Conservation (phyloP, 805 yeast species). For the Isabelozyma gotoi region DNA sequence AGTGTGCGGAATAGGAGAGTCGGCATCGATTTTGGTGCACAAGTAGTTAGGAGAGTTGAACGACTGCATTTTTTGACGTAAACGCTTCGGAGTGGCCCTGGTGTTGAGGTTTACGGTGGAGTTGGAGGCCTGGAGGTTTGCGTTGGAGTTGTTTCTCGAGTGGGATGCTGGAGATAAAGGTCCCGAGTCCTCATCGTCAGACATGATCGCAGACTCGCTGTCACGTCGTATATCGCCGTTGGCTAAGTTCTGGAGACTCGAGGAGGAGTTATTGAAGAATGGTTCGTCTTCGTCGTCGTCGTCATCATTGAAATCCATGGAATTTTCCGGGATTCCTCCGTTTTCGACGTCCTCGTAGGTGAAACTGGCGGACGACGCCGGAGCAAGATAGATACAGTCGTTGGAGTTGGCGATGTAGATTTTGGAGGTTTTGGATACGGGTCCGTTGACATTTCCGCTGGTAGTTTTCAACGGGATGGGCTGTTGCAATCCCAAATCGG, state of each 20-base stretch:
- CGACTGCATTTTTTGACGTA: slow-evolving; percentile 18
- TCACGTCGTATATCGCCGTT: not conserved
- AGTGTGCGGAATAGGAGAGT: slow-evolving; percentile 49
- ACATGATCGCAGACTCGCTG: slow-evolving; percentile 9
- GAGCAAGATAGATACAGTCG: slow-evolving; percentile 40
- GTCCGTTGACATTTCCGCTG: slow-evolving; percentile 19
- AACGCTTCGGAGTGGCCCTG: slow-evolving; percentile 6
- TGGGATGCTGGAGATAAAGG: slow-evolving; percentile 2
- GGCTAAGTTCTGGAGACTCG: not conserved
- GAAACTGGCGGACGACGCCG: slow-evolving; percentile 38
- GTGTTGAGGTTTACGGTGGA: slow-evolving; percentile 8
- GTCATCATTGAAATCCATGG: slow-evolving; percentile 6
- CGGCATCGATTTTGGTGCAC: slow-evolving; percentile 35
- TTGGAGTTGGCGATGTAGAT: slow-evolving; percentile 38
- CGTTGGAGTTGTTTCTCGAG: not conserved
- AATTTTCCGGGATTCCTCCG: slow-evolving; percentile 25
- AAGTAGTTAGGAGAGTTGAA: slow-evolving; percentile 37
- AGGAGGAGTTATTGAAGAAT: not conserved
- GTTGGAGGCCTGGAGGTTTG: not conserved
- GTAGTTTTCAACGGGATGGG: slow-evolving; percentile 37
- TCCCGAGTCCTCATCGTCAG: slow-evolving; percentile 12
- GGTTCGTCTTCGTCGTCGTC: slow-evolving; percentile 4
- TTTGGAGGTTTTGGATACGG: slow-evolving; percentile 25
- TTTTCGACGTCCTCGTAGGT: slow-evolving; percentile 45
- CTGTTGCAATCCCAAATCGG: slow-evolving; percentile 38